Evolutionary conservation across 495 filamentous ascomycete species (phyloP), one percentile per base, ranked within the genome.

Genomic region (Letharia lupina): DNA sequence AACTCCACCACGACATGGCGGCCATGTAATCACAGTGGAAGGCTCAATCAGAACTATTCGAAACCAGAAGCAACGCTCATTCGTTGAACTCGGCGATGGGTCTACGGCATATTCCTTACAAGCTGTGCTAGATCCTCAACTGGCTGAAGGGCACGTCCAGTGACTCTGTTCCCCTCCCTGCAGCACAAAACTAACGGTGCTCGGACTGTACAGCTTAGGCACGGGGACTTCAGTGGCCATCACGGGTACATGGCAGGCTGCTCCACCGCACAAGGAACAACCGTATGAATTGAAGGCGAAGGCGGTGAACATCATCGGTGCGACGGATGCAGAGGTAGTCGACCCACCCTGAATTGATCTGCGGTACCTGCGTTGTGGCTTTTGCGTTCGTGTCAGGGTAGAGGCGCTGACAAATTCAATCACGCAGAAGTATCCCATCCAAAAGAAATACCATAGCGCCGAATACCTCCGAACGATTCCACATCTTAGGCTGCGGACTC

Each of bases 401-500:
- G 37, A 71, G 50, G 11, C 39, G 61, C 37, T 60, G 54, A 64
- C 67, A 28, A 40, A 63, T 54, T 48, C 65, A 70, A 56, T 74
- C 39, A 15, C 23, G 60, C 73, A 97, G 90, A 89, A 86, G 64
- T 94, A 89, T 73, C 93, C 93, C 3, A 84, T 97, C 52, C 93
- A 96, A 74, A 95, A 95, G 76, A 96, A 97, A 75, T 96, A 91
- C 69, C 92, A 96, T 67, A 93, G 86, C 37, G 78, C 89, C 64
- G 92, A 97, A 71, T 97, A 88, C 74, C 84, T 98, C 60, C 88
- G 94, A 52, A 89, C 88, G 39, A 81, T 96, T 44, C 92, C 93
- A 45, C 94, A 98, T 77, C 84, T 98, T 62, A 91, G 94, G 66
- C 73, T 90, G 44, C 89, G 94, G 72, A 87, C 90, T 39, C 90